These are phyloP conservation scores for Beauveria rudraprayagi DNA, from an alignment of 2,329 filamentous ascomycete species.

Conservation along the genomic window DNA sequence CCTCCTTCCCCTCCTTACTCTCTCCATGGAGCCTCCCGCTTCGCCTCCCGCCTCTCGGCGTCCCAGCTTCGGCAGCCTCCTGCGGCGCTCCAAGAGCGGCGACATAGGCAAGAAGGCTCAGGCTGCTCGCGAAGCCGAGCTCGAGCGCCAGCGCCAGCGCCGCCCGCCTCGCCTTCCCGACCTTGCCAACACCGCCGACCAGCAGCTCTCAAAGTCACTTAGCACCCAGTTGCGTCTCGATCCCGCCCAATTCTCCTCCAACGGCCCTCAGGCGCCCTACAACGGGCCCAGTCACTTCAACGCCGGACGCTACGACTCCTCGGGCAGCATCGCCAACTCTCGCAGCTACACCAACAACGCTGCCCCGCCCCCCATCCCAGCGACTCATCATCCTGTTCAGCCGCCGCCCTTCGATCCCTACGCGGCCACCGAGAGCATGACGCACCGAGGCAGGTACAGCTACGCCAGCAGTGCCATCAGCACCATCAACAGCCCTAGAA, in stretches of 20 bases:
- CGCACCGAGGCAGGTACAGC: constrained; percentile 89
- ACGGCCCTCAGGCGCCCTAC: constrained; percentile 36
- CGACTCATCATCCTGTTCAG: constrained; percentile 53
- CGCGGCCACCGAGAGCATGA: constrained; percentile 86
- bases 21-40: constrained; percentile 4
- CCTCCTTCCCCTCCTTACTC: constrained; percentile 16
- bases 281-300: not conserved
- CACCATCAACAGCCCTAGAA: constrained; percentile 85
- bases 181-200: constrained; percentile 34
- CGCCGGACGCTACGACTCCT: constrained; percentile 20
- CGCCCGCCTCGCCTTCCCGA: constrained; percentile 42
- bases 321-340: constrained; percentile 31
- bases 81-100: constrained; percentile 60
- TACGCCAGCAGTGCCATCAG: constrained; percentile 89
- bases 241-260: constrained; percentile 8
- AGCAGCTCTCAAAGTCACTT: constrained; percentile 38
- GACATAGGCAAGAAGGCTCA: constrained; percentile 57
- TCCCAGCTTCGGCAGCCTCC: constrained; percentile 48
- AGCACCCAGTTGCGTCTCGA: constrained; percentile 53
- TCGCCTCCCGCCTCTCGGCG: constrained; percentile 26
- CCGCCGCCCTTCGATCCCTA: constrained; percentile 62
- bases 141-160: constrained; percentile 42
- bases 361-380: constrained; percentile 52
- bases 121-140: constrained; percentile 41
- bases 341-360: constrained; percentile 34